Percentiles rank a stretch among this genome's conserved stretches.
Evolutionary conservation across 139 green algal genomes (phyloP).

Genomic region (Raphidocelis subcapitata): DNA sequence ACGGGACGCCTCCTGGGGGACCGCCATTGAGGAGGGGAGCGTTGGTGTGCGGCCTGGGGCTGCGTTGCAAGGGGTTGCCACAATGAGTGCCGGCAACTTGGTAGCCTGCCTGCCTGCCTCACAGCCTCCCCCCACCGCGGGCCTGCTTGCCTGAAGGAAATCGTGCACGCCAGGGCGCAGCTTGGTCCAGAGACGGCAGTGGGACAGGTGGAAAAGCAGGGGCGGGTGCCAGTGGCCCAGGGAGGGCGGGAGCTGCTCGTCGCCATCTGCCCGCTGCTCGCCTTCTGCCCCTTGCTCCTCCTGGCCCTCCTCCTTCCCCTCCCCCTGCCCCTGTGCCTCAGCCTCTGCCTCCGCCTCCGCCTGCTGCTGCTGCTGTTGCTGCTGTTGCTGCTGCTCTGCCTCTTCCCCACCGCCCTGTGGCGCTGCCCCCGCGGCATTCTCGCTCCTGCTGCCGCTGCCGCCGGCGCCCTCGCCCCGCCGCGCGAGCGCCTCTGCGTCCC

Average conservation of each 20-base stretch:
- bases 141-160: conserved; percentile 29
- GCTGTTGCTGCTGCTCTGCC: background rate
- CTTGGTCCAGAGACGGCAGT: conserved; percentile 93
- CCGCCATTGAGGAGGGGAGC: background rate
- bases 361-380: conserved; percentile 14
- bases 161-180: conserved; percentile 70
- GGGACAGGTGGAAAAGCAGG: conserved; percentile 62
- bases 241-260: background rate
- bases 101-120: too few species aligned
- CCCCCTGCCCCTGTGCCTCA: background rate
- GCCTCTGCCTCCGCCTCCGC: background rate
- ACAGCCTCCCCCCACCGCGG: too few species aligned
- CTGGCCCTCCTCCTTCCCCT: background rate
- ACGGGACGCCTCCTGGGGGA: conserved; percentile 11
- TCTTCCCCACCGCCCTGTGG: background rate
- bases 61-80: too few species aligned
- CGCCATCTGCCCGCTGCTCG: background rate
- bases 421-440: background rate
- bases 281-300: background rate
- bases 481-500: background rate
- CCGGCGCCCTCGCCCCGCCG: background rate
- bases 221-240: background rate
- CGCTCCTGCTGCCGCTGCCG: background rate
- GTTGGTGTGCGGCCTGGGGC: too few species aligned
- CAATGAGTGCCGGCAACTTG: too few species aligned